phyloP scores from a whole-genome alignment of 164 flowering plant genomes.

The Nelumbo lutea region DNA sequence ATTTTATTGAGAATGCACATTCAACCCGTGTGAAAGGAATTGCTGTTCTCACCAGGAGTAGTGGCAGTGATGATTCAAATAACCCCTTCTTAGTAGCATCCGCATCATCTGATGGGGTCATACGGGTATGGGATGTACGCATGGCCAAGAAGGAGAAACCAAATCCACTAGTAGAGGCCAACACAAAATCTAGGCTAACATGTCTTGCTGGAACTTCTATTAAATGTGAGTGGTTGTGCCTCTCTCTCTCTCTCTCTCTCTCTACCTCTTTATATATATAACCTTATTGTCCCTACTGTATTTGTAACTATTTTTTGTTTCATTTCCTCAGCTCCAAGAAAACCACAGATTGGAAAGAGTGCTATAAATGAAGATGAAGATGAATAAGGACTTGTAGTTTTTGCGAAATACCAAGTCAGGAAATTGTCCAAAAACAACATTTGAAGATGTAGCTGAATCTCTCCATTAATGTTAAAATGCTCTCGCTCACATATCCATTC shows the following conservation, averaged over 20 bases:
- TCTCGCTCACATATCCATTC: too few relatives aligned
- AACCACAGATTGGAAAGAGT: slow-evolving; percentile 14
- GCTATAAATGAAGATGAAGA: slow-evolving; percentile 18
- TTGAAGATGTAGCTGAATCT: neutral
- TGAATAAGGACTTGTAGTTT: slow-evolving; percentile 2
- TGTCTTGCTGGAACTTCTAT: slow-evolving; percentile 87
- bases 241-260: neutral
- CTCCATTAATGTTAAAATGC: neutral
- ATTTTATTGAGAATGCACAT: slow-evolving; percentile 74
- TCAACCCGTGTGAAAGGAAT: slow-evolving; percentile 78
- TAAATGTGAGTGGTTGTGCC: slow-evolving; percentile 48
- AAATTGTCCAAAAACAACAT: neutral
- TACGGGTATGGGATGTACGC: slow-evolving; percentile 92
- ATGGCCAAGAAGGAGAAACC: slow-evolving; percentile 55
- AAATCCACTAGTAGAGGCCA: slow-evolving; percentile 65
- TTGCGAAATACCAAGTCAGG: neutral
- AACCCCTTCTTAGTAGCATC: slow-evolving; percentile 67
- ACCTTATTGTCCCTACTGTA: neutral
- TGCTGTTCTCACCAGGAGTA: slow-evolving; percentile 48
- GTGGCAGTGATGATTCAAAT: slow-evolving; percentile 28
- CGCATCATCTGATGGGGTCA: slow-evolving; percentile 88
- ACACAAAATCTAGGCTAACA: slow-evolving; percentile 82
- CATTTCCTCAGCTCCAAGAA: slow-evolving; percentile 23
- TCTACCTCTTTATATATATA: neutral
- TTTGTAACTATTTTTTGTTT: neutral